Evolutionary conservation across 805 yeast species (phyloP), one percentile per base, ranked within the genome.

Genomic region (Candida ipomoeae): DNA sequence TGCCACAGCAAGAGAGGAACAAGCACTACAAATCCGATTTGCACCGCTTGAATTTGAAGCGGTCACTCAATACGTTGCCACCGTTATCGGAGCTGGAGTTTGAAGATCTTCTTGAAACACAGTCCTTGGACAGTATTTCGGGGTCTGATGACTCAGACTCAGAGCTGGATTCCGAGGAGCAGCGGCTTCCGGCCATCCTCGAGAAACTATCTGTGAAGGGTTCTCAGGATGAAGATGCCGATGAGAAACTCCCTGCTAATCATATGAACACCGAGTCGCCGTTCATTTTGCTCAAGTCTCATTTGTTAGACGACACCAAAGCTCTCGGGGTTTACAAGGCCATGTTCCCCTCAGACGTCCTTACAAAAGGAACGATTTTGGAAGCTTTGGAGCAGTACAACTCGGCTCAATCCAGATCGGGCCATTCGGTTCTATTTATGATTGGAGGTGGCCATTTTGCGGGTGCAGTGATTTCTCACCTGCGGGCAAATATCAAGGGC

Each of bases 361-460:
- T 62, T 45, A 46, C 51, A 0, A 59, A 68, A 2, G 65, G 69
- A 3, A 94, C 96, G 0, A 55, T 80, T 6, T 38, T 52, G 5
- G 68, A 67, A n/a, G 58, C 51, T 13, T 40, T 58, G 37, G 40
- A 37, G 35, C 17, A 21, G 18, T 53, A 48, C 39, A 50, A 49
- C 40, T 13, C 41, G n/a, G 44, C 58, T 31, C 77, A 77, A 77
- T 57, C 66, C 8, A 46, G 51, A 17, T 55, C 40, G 46, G 62
- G 58, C 3, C 53, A 60, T 0, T 87, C 96, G 5, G 96, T 96
- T 0, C 66, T 94, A 11, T 80, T 94, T 57, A 89, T 94, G 96
- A 80, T 94, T 48, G 97, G 97, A 14, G 97, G 98, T 40, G 99
- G 99, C 39, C 97, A 94, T 69, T 94, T 94, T 73, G 96, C 98